Evolutionary conservation across 306 rosid genomes (phyloP), one percentile per base, ranked within the genome.

Genomic region (Acmispon strigosus): DNA sequence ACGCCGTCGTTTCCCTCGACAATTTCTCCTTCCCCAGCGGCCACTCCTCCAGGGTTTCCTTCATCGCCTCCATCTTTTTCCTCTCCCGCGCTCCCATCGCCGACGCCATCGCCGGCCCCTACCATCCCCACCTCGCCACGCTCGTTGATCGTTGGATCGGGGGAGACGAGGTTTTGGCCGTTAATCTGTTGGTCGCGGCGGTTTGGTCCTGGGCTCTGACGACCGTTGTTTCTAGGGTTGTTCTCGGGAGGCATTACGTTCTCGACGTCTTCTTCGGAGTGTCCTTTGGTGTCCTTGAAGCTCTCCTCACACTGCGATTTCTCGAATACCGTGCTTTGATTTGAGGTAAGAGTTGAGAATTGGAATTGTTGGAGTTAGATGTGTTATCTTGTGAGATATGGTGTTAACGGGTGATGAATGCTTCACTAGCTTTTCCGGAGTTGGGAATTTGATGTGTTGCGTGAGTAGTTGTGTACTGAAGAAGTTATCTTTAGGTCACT

Each of bases 21-120:
- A 84, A 82, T 29, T 91, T 83, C 80, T 84, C 97, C 51, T 85
- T 92, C 66, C 97, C 89, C 11, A 85, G 89, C 45, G 97, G 91
- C 8, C 96, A 89, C 76, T 79, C 91, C 47, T 87, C 97, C n/a
- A 72, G 88, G 67, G 93, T 86, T 14, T 89, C 41, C 81, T 87
- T 89, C 57, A 83, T 87, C 18, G 96, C 96, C 24, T 70, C 96
- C 1, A 69, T 91, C 1, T 50, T 86, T 68, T 73, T 64, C 76
- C 66, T 84, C 65, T 84, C 88, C 11, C 78, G 61, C 9, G 34
- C 56, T 1, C 17, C 17, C 11, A 63, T 84, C 11, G n/a, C 45
- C 47, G 72, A 70, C 6, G 67, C 79, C 15, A 0, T 78, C 9
- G 43, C 65, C 18, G 65, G 49, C 73, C 56, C 71, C 12, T 57